Evolutionary conservation across 306 rosid species (phyloP), one percentile per base, ranked within the genome.

Genomic region (Lablab purpureus): DNA sequence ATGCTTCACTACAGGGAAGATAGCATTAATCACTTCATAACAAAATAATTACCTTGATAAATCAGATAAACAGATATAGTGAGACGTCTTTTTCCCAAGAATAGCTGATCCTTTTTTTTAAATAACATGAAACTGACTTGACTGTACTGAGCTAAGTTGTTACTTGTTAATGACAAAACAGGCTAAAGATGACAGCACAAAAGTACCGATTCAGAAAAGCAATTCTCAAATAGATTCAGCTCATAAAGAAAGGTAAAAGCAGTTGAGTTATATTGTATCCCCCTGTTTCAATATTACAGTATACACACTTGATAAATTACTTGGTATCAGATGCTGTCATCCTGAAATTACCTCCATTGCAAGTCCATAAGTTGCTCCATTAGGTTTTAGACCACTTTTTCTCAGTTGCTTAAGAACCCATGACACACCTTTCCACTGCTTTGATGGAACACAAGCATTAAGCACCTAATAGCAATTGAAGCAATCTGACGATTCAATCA

Each of bases 331-430:
- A 67, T 73, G 51, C 41, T 21, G 59, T 46, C 32, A 81, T 83
- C 65, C 52, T 79, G 74, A 62, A 81, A 68, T 77, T 92, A 94
- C 99, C 95, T 94, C 99, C 99, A 94, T 94, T 41, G 94, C 88
- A 85, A 94, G 99, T 83, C 99, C 99, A 83, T 84, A 88, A 27
- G 91, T 92, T 68, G 97, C 92, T 67, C 95, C 97, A 45, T 90
- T 88, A 76, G 99, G 97, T 87, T 86, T 91, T 79, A 87, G 77
- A 55, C 94, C 93, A 86, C 78, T 84, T 82, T 75, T 84, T 78
- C 84, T 85, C 80, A 94, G 73, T 82, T 91, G 90, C 83, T 78
- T 82, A 68, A 92, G 91, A 69, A 92, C 97, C 97, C 99, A 94
- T 37, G 88, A 85, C 67, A 94, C 92, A 4, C 91, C 89, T 86